Evolutionary conservation across 306 rosid species (phyloP), one percentile per base, ranked within the genome.

Genomic region (Erythrophleum fordii): DNA sequence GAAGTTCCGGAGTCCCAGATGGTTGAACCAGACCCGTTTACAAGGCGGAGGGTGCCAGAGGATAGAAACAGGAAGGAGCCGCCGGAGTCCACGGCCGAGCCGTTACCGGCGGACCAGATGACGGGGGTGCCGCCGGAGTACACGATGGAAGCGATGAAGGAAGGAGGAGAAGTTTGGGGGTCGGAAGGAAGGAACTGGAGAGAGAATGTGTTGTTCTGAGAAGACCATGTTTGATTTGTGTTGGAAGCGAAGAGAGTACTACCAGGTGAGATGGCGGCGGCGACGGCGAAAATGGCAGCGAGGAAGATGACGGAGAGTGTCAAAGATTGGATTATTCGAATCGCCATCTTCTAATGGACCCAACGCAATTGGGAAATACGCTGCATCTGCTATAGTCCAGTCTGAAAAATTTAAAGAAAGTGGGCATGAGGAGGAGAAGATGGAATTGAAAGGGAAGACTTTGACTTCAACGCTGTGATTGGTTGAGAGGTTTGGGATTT

Each of bases 1-100:
- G 84, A 39, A n/a, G 97, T 93, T 23, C 60, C 44, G 55, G 97
- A 89, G 37, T 85, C 83, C 97, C 95, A 93, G 25, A 89, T 49
- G 67, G 79, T 76, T 45, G 81, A 42, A 76, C 88, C 89, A 56
- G 98, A 85, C 77, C 97, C 92, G 44, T 85, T 85, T 42, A 87
- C 69, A 34, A 91, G 92, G 29, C 80, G 89, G 45, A 93, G 98
- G 60, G 51, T 12, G 18, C 98, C 95, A 16, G 84, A 61, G 31
- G 82, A 14, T 45, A 76, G 85, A 80, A 93, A 91, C 5, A 64
- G 89, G 70, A 93, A 72, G 48, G 90, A 68, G 1, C 88, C 92
- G 0, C 44, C 81, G 59, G 92, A 79, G 82, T 93, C 97, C 0
- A 93, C 93, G 17, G 86, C 0, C 18, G 58, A 3, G 14, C 77